Conservation (phyloP, 768 basidiomycete genomes). For the Epithele typhae region DNA sequence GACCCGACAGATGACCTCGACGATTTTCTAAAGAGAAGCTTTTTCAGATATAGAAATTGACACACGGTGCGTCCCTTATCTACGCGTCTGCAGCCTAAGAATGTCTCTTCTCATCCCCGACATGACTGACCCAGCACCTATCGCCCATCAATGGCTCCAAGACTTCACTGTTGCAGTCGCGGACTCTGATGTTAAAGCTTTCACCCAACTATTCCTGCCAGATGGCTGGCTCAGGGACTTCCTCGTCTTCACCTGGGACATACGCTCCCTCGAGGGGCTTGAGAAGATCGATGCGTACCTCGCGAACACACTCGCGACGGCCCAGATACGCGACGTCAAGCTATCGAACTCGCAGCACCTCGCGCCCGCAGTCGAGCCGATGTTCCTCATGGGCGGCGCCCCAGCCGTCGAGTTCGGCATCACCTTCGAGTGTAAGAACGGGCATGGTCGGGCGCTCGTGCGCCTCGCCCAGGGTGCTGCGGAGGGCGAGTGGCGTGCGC, state of each 20-base stretch:
- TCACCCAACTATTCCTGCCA: conserved; percentile 27
- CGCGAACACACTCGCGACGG: conserved; percentile 14
- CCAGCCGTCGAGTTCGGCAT: conserved; percentile 33
- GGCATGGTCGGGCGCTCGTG: conserved; percentile 32
- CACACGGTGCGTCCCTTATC: too few relatives aligned
- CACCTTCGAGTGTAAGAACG: conserved; percentile 31
- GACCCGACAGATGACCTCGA: too few relatives aligned
- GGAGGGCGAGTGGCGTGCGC: too few relatives aligned
- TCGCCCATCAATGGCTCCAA: too few relatives aligned
- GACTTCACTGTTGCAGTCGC: too few relatives aligned
- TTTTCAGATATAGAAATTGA: too few relatives aligned
- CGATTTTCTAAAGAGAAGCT: too few relatives aligned
- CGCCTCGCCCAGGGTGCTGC: conserved; percentile 25
- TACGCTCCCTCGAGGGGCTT: conserved; percentile 32
- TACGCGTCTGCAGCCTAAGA: too few relatives aligned
- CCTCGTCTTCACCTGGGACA: conserved; percentile 41
- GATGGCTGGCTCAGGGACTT: conserved; percentile 39
- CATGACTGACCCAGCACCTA: too few relatives aligned
- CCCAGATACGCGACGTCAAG: conserved; percentile 23
- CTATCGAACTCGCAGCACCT: conserved; percentile 24
- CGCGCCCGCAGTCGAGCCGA: conserved; percentile 6
- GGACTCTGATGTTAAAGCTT: conserved; percentile 20
- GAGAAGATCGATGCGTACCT: conserved; percentile 33
- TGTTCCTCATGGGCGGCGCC: conserved; percentile 9
- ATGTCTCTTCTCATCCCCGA: too few relatives aligned